These are phyloP conservation scores for Globisporangium barbulae DNA, from an alignment of 352 stramenopile genomes.

Conservation along the genomic window DNA sequence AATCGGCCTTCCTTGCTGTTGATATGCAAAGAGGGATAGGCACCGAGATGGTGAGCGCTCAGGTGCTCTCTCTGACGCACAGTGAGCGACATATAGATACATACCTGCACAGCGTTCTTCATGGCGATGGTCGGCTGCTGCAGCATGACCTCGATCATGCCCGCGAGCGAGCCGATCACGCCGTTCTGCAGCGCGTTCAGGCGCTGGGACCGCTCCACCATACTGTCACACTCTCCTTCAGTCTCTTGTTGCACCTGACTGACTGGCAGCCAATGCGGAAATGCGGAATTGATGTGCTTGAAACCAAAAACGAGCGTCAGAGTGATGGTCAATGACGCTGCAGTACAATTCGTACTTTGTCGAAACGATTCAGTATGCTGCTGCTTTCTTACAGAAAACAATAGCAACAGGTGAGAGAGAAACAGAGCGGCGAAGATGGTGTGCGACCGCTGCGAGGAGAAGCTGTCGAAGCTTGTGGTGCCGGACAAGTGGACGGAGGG, in stretches of 20 bases:
- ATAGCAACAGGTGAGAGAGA: neutral
- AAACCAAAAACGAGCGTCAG: neutral
- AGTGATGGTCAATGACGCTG: neutral
- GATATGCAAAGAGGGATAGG: neutral
- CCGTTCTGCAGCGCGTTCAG: conserved; percentile 72
- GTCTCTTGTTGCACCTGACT: neutral
- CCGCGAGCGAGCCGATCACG: conserved; percentile 71
- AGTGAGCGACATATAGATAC: neutral
- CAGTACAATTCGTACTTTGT: neutral
- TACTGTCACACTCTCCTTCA: neutral
- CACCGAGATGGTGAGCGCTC: neutral
- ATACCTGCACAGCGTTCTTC: conserved; percentile 77
- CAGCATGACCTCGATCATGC: conserved; percentile 82
- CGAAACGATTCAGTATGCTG: too few relatives aligned
- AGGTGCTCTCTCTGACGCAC: neutral
- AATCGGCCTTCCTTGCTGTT: conserved; percentile 64
- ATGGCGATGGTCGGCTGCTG: conserved; percentile 84
- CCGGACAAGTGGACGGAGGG: conserved; percentile 75
- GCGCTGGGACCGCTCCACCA: conserved; percentile 46
- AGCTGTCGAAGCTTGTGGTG: conserved; percentile 74
- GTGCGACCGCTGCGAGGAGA: conserved; percentile 72
- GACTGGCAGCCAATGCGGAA: neutral
- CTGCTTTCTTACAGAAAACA: too few relatives aligned
- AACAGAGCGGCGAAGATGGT: conserved; percentile 36
- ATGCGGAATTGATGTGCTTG: neutral